phyloP scores from a whole-genome alignment of 768 basidiomycete species.

The Leucosporidium creatinivorum region DNA sequence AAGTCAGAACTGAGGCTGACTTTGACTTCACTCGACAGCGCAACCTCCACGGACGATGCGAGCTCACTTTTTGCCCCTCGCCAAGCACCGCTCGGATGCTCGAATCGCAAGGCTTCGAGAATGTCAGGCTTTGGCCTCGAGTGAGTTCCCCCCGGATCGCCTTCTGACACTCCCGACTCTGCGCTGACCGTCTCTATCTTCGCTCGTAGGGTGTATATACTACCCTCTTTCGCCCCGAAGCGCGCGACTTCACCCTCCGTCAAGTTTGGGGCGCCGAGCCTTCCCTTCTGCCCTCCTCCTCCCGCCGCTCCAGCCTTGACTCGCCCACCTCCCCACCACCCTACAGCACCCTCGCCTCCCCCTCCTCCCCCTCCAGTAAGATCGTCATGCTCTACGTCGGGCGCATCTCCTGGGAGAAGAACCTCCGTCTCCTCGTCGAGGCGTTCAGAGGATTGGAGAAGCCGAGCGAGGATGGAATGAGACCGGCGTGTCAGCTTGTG shows the following conservation, averaged over 20 bases:
- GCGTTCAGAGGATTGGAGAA: slow-evolving; percentile 40
- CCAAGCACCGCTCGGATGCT: slow-evolving; percentile 44
- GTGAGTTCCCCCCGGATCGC: slow-evolving; percentile 5
- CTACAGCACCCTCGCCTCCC: not conserved
- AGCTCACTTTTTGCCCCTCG: slow-evolving; percentile 45
- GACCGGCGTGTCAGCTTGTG: slow-evolving; percentile 38
- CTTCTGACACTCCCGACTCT: too few relatives aligned
- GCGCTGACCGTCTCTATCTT: not conserved
- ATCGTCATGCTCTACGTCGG: slow-evolving; percentile 44
- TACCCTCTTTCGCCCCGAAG: slow-evolving; percentile 40
- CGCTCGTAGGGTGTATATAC: slow-evolving; percentile 41
- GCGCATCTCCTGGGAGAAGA: slow-evolving; percentile 48
- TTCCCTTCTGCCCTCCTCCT: not conserved
- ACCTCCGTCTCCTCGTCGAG: slow-evolving; percentile 45
- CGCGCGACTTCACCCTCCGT: slow-evolving; percentile 38
- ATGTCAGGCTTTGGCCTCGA: slow-evolving; percentile 45
- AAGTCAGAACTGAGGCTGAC: too few relatives aligned
- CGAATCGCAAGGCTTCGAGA: slow-evolving; percentile 38
- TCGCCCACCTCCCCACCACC: slow-evolving; percentile 7
- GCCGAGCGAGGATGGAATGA: not conserved
- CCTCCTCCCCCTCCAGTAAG: slow-evolving; percentile 1
- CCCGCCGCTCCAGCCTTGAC: not conserved
- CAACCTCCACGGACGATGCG: slow-evolving; percentile 35
- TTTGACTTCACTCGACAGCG: not conserved
- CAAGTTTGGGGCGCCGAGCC: slow-evolving; percentile 38